Base-by-base conservation (phyloP, 192 early-diverging fungal genomes). In the Geosiphon pyriformis region DNA sequence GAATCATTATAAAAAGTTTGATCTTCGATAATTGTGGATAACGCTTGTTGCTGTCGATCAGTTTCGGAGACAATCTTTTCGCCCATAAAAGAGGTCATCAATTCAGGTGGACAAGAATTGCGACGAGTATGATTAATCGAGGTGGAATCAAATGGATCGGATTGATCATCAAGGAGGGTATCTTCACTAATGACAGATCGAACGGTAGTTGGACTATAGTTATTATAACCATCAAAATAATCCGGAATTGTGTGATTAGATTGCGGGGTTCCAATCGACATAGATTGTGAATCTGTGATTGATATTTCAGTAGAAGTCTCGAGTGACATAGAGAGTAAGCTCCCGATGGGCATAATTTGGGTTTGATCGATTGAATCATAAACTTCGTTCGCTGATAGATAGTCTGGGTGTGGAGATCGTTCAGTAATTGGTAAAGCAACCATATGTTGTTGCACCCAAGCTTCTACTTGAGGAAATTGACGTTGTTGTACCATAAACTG, bases 91-190 rank as follows among this genome's bases (percentile, higher is more conserved):
- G 62, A 65, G 15, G 50, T 50, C 62, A 65, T 65, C 25, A 65
- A 65, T 18, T 65, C 62, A 15, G n/a, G n/a, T n/a, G 62, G 62
- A n/a, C 62, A 65, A 6, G 62, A 65, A 65, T 65, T 65, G 27
- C 62, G 62, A 26, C 62, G 62, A 12, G 50, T 22, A 30, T 50
- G 18, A 6, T 37, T 29, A 6, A 29, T 35, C 4, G 49, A 12
- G 10, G 46, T 29, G 3, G 62, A 32, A 32, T 65, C 12, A 11
- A 65, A 31, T 10, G 49, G 22, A n/a, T 65, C 62, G 50, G 25
- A 35, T 10, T 4, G 22, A 35, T 53, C 62, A 65, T 27, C 27
- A 0, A 31, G 49, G 2, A 33, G 30, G 32, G 33, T 54, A 22
- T 53, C 23, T 18, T 65, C 62, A 34, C 62, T 65, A 53, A 65